A percentile compares a stretch with the other conserved stretches of the same genome.
These are phyloP conservation scores for Nitzschia inconspicua DNA, from an alignment of 108 stramenopile genomes.

Conservation along the genomic window DNA sequence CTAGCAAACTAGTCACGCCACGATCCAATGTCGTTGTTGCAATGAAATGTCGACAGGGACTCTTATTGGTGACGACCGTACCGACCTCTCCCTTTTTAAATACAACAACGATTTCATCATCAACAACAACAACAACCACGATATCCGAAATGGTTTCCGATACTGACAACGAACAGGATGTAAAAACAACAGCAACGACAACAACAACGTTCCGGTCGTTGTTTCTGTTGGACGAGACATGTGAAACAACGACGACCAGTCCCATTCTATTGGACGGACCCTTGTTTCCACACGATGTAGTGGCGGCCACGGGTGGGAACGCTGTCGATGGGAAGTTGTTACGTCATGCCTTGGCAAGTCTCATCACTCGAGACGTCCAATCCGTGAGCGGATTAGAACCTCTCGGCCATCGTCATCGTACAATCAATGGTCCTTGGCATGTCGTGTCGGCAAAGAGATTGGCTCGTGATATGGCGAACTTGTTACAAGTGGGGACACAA, in stretches of 20 bases:
- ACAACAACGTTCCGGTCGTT: constrained; percentile 1
- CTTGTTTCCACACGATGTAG: too few relatives aligned
- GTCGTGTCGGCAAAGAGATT: constrained; percentile 9
- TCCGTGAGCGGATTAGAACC: neutral
- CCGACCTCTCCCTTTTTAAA: constrained; percentile 31
- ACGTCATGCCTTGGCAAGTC: constrained; percentile 30
- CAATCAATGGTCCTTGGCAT: neutral
- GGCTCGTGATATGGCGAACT: constrained; percentile 61
- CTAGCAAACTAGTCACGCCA: neutral
- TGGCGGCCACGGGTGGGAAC: constrained; percentile 56
- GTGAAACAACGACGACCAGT: constrained; percentile 1
- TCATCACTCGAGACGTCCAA: constrained; percentile 11
- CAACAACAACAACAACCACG: neutral
- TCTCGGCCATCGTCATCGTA: constrained; percentile 11
- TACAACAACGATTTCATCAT: neutral
- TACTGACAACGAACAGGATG: neutral
- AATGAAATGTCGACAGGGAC: constrained; percentile 44
- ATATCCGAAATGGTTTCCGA: neutral
- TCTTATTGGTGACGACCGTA: constrained; percentile 54
- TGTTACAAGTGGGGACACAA: constrained; percentile 67
- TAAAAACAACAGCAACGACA: constrained; percentile 6
- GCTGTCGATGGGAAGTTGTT: constrained; percentile 52
- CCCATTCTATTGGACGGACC: neutral
- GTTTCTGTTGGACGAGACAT: constrained; percentile 20
- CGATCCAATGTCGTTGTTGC: constrained; percentile 50